These are phyloP conservation scores for Suhomyces bolitotheri DNA, from an alignment of 1,139 yeast genomes.

Conservation along the genomic window DNA sequence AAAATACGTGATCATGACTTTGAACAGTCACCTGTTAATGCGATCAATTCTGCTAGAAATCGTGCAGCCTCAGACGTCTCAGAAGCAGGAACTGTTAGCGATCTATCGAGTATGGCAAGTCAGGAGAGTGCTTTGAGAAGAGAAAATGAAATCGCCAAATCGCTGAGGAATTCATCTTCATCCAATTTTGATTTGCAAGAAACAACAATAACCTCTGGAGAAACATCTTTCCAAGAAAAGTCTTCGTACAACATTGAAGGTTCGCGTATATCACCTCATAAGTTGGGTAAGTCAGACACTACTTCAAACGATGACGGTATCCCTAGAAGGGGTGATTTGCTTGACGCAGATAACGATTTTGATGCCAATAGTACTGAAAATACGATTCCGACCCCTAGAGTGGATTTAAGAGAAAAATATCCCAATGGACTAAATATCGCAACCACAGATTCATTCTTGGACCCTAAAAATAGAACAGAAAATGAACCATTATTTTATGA, in stretches of 20 bases:
- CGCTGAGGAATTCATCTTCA: conserved; percentile 4
- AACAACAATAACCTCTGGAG: conserved; percentile 3
- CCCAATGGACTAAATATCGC: conserved; percentile 23
- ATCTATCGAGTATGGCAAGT: conserved; percentile 27
- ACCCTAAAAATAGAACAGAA: conserved; percentile 19
- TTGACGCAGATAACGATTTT: no score
- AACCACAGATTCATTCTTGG: conserved; percentile 20
- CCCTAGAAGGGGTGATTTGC: conserved; percentile 36
- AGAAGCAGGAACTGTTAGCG: conserved; percentile 26
- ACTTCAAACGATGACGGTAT: conserved; percentile 23
- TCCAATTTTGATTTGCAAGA: conserved; percentile 13
- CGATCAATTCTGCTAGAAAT: not conserved
- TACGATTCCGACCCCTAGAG: conserved; percentile 6
- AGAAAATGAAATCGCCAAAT: conserved; percentile 1
- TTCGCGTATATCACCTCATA: conserved; percentile 23
- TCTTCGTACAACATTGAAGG: conserved; percentile 20
- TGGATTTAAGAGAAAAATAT: conserved; percentile 10
- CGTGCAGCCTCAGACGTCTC: conserved; percentile 3
- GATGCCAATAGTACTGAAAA: no score
- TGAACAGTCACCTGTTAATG: not conserved
- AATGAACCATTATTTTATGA: conserved; percentile 4
- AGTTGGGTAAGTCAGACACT: conserved; percentile 15
- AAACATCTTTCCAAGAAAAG: conserved; percentile 4
- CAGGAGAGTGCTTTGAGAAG: conserved; percentile 9
- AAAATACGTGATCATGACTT: conserved; percentile 24